Percentiles rank a stretch among this genome's conserved stretches.
These are phyloP conservation scores for Crotalaria pallida DNA, from an alignment of 306 rosid species.

Conservation along the genomic window DNA sequence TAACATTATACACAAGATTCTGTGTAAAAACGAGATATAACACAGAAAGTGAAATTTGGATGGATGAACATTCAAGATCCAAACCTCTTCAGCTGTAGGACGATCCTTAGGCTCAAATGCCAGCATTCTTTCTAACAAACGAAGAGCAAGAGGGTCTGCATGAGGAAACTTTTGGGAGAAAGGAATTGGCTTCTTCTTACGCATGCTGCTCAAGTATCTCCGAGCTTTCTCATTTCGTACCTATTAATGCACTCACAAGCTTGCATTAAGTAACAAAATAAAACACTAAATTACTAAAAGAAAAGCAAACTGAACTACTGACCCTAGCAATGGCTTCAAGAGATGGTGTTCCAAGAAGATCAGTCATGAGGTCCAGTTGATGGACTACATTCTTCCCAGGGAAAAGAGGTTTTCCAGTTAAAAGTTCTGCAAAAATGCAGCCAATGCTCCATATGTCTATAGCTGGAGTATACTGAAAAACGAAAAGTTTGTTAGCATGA, in stretches of 20 bases:
- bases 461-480: conserved; percentile 91
- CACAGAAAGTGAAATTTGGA: conserved; percentile 5
- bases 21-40: conserved; percentile 4
- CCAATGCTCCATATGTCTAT: conserved; percentile 99
- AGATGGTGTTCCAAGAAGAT: conserved; percentile 90
- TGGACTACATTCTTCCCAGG: conserved; percentile 99
- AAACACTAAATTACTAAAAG: conserved; percentile 5
- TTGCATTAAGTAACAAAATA: conserved; percentile 16
- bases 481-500: not conserved
- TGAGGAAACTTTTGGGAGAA: conserved; percentile 91
- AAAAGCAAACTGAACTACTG: conserved; percentile 24
- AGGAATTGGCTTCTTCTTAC: conserved; percentile 85
- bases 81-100: conserved; percentile 97
- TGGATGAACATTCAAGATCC: conserved; percentile 22
- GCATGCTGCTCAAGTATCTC: conserved; percentile 93
- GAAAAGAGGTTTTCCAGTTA: conserved; percentile 96
- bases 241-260: conserved; percentile 33
- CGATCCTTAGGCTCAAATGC: conserved; percentile 97
- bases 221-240: conserved; percentile 96
- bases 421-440: conserved; percentile 93
- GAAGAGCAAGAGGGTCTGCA: conserved; percentile 94
- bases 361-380: conserved; percentile 96
- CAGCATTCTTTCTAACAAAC: conserved; percentile 89
- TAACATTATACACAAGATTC: conserved; percentile 29
- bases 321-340: conserved; percentile 92